Conservation (phyloP, 2,329 filamentous ascomycete genomes). For the Akanthomyces muscarius region DNA sequence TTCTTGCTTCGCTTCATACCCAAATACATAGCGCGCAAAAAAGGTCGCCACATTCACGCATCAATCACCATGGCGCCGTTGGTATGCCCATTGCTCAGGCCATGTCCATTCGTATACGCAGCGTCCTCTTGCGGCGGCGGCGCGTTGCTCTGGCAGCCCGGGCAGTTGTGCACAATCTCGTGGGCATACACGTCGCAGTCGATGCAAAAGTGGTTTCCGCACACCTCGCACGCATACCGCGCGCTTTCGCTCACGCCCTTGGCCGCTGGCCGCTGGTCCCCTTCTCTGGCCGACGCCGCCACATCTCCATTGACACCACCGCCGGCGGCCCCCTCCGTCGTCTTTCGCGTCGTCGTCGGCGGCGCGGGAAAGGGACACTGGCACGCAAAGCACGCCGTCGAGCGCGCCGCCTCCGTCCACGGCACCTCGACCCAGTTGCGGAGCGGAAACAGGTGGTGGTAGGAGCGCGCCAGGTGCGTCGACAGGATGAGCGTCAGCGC, state of each 20-base stretch:
- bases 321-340: conserved; percentile 16
- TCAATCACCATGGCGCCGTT: conserved; percentile 46
- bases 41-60: conserved; percentile 22
- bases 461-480: conserved; percentile 87
- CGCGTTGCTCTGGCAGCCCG: conserved; percentile 67
- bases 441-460: conserved; percentile 88
- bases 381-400: conserved; percentile 73
- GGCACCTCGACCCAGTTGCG: conserved; percentile 87
- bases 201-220: conserved; percentile 89
- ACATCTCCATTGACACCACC: conserved; percentile 24
- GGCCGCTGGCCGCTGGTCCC: conserved; percentile 22
- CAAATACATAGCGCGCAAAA: background rate
- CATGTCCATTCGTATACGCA: conserved; percentile 26
- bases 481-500: conserved; percentile 89
- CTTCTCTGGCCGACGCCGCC: conserved; percentile 10
- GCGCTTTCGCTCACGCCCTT: conserved; percentile 79
- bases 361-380: conserved; percentile 63
- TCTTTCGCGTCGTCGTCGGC: conserved; percentile 20
- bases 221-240: conserved; percentile 85
- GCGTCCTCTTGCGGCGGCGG: conserved; percentile 18
- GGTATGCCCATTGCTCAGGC: conserved; percentile 24
- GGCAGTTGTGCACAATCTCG: conserved; percentile 92
- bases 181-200: conserved; percentile 96
- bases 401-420: conserved; percentile 66
- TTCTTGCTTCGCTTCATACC: background rate